Evolutionary conservation across 345 rosid genomes (phyloP).

Genomic region (Clarkia xantiana): DNA sequence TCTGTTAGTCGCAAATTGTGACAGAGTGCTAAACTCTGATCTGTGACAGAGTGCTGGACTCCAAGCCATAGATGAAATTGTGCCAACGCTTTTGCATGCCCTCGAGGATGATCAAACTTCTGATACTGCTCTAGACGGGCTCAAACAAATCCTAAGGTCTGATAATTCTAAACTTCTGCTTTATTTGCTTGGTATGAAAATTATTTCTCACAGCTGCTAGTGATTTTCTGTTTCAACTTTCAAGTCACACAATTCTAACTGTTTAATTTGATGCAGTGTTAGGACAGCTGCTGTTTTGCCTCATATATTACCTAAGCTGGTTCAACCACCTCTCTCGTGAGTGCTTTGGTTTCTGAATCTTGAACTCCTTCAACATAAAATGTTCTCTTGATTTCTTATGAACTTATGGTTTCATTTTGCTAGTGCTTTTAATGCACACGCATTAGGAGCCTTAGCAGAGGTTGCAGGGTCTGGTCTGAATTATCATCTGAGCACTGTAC

Average conservation of each 20-base stretch:
- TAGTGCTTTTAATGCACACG: constrained; percentile 97
- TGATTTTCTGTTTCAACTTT: no score
- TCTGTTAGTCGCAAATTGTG: background rate
- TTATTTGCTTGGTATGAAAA: background rate
- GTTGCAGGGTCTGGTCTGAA: constrained; percentile 94
- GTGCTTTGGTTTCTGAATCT: constrained; percentile 20
- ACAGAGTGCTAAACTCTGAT: background rate
- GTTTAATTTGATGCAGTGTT: constrained; percentile 40
- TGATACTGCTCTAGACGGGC: constrained; percentile 89
- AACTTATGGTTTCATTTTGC: constrained; percentile 8
- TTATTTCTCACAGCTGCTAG: no score
- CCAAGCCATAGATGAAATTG: constrained; percentile 99
- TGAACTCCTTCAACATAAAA: background rate
- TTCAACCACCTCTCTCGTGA: constrained; percentile 85
- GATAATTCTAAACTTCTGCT: background rate
- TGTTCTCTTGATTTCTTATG: constrained; percentile 6
- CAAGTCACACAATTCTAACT: background rate
- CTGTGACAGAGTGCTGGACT: constrained; percentile 80
- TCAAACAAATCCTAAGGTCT: constrained; percentile 87
- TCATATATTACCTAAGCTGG: constrained; percentile 92
- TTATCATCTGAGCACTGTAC: constrained; percentile 72
- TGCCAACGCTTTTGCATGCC: constrained; percentile 85
- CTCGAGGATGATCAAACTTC: constrained; percentile 85
- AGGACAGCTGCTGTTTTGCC: constrained; percentile 91
- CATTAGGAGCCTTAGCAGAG: constrained; percentile 92